Evolutionary conservation across 331 rosid genomes (phyloP).

Genomic region (Malus hybrid): DNA sequence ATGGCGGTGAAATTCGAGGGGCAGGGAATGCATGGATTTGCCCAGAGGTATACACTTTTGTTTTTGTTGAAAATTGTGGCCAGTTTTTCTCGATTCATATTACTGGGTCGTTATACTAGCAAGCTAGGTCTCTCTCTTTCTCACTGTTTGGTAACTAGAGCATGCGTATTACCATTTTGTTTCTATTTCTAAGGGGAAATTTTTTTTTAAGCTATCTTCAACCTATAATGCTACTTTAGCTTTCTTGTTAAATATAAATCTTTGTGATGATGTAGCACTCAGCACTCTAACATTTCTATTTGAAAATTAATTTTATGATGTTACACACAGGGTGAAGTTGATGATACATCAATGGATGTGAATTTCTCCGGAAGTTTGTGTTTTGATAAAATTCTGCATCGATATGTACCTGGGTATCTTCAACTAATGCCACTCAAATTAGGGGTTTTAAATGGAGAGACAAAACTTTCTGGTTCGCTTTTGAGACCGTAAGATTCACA

Average conservation of each 20-base stretch:
- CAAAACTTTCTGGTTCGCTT: conserved; percentile 77
- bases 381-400: conserved; percentile 63
- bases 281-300: not conserved
- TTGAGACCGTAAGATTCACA: conserved; percentile 70
- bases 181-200: not conserved
- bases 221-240: not conserved
- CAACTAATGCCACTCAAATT: conserved; percentile 55
- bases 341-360: conserved; percentile 77
- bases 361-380: conserved; percentile 80
- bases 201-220: not conserved
- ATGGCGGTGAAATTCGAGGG: conserved; percentile 98
- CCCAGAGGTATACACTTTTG: conserved; percentile 63
- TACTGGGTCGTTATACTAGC: not conserved
- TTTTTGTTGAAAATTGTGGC: conserved; percentile 2
- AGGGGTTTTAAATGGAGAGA: conserved; percentile 73
- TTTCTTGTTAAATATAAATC: not conserved
- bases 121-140: not conserved
- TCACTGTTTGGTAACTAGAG: not conserved
- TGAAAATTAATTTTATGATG: not conserved
- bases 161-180: not conserved
- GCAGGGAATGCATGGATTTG: conserved; percentile 98
- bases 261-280: not conserved
- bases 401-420: conserved; percentile 62
- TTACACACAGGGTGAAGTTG: conserved; percentile 67
- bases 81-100: not conserved